These are phyloP conservation scores for Debaryomycetaceae sp. DNA, from an alignment of 1,139 yeast species.

Conservation along the genomic window DNA sequence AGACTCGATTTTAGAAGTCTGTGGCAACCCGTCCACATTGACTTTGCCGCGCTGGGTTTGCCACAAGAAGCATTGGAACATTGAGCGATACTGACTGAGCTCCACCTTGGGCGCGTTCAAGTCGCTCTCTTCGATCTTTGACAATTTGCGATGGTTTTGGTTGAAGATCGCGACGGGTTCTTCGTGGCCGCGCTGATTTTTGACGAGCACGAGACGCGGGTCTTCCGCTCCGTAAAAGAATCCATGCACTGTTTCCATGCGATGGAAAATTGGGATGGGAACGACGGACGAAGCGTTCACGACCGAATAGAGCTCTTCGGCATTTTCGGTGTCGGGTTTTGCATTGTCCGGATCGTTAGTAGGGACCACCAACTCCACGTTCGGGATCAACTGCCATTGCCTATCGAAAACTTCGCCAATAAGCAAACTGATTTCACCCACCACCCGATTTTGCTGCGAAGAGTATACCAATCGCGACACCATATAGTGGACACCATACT, in stretches of 20 bases:
- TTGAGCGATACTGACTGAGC: slow-evolving; percentile 13
- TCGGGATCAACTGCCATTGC: slow-evolving; percentile 34
- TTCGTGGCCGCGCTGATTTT: slow-evolving; percentile 19
- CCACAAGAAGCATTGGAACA: slow-evolving; percentile 30
- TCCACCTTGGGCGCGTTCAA: slow-evolving; percentile 8
- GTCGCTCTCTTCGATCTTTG: slow-evolving; percentile 5
- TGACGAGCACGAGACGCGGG: slow-evolving; percentile 25
- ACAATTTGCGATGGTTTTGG: slow-evolving; percentile 17
- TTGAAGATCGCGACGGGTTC: slow-evolving; percentile 30
- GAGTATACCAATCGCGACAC: slow-evolving; percentile 6
- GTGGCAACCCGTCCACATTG: slow-evolving; percentile 5
- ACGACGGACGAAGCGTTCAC: slow-evolving; percentile 20
- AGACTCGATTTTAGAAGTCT: slow-evolving; percentile 4
- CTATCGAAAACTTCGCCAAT: slow-evolving; percentile 36
- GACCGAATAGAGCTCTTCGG: slow-evolving; percentile 4
- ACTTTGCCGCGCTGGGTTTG: slow-evolving; percentile 23
- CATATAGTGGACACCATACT: slow-evolving; percentile 7
- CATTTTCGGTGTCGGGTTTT: background rate
- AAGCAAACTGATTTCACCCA: slow-evolving; percentile 18
- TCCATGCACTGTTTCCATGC: slow-evolving; percentile 10
- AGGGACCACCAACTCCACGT: slow-evolving; percentile 23
- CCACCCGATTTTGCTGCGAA: slow-evolving; percentile 1
- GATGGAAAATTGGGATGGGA: slow-evolving; percentile 24
- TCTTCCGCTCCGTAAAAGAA: slow-evolving; percentile 33
- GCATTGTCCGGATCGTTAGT: background rate